These are phyloP conservation scores for Calocera viscosa DNA, from an alignment of 768 basidiomycete species.

Conservation along the genomic window DNA sequence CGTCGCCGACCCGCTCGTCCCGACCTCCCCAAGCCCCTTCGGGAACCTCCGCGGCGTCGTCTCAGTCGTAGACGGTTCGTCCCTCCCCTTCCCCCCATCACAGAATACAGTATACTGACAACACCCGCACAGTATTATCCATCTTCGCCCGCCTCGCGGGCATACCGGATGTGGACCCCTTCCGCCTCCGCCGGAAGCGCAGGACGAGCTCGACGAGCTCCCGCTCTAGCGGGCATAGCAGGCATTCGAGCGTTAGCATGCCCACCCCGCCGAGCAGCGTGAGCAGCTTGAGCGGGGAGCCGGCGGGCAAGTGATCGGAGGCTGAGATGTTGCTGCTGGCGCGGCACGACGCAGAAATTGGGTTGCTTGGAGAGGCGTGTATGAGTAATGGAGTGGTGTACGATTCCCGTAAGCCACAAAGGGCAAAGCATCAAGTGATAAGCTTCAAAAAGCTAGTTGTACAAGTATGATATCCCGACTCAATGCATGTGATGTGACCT, in stretches of 20 bases:
- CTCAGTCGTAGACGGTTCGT: conserved; percentile 67
- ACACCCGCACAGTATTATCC: conserved; percentile 45
- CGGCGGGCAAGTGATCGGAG: not conserved
- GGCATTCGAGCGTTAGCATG: not conserved
- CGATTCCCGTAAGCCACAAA: not conserved
- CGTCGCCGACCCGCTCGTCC: conserved; percentile 40
- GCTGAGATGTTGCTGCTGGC: not conserved
- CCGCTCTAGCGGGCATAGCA: not conserved
- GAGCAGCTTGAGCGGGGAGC: not conserved
- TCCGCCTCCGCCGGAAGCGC: conserved; percentile 64
- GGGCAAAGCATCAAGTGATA: no score
- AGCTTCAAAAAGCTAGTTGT: no score
- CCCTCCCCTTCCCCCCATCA: not conserved
- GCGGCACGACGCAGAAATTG: no score
- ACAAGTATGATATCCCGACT: not conserved
- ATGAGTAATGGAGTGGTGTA: not conserved
- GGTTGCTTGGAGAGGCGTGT: no score
- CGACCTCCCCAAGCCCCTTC: conserved; percentile 3
- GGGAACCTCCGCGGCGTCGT: conserved; percentile 44
- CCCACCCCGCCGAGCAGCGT: not conserved
- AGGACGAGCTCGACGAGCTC: conserved; percentile 59
- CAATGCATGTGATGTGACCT: no score
- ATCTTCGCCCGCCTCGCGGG: conserved; percentile 65
- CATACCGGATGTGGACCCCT: conserved; percentile 62
- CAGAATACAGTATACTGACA: not conserved